Percentiles rank a stretch among this genome's conserved stretches.
Conservation (phyloP, 495 filamentous ascomycete species). For the Cryomyces antarcticus region DNA sequence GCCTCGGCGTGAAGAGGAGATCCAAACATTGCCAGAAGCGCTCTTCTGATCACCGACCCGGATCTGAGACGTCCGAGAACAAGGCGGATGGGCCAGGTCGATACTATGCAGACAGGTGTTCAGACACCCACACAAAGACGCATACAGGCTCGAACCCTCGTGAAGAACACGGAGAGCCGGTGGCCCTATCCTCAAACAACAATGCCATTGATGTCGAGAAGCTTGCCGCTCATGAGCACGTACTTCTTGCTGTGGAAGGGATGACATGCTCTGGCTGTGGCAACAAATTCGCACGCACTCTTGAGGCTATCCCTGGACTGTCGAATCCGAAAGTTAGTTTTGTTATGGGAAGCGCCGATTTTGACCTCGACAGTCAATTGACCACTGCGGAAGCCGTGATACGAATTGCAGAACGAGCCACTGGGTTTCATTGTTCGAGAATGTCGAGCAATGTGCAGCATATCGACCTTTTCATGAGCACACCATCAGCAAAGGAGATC, state of each 20-base stretch:
- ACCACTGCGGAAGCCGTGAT: not conserved
- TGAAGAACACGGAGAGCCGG: too few species aligned
- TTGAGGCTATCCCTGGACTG: conserved; percentile 5
- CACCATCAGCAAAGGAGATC: not conserved
- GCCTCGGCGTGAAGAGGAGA: too few species aligned
- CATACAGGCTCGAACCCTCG: too few species aligned
- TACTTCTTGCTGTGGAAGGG: conserved; percentile 3
- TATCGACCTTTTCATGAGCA: not conserved
- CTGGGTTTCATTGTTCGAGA: not conserved
- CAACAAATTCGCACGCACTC: conserved; percentile 3
- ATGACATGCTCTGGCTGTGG: conserved; percentile 12
- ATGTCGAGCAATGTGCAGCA: not conserved
- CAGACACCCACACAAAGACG: too few species aligned
- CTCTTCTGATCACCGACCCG: too few species aligned
- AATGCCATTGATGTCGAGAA: conserved; percentile 7
- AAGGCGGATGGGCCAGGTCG: too few species aligned
- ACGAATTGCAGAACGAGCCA: not conserved
- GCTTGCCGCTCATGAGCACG: conserved; percentile 3
- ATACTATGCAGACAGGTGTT: too few species aligned
- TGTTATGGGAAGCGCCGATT: conserved; percentile 5
- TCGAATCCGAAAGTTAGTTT: conserved; percentile 3
- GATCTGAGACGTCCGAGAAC: too few species aligned
- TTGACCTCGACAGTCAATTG: not conserved
- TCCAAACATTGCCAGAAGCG: too few species aligned
- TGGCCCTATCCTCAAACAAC: too few species aligned